These are phyloP conservation scores for Hypomontagnella submonticulosa DNA, from an alignment of 495 filamentous ascomycete genomes.

Conservation along the genomic window DNA sequence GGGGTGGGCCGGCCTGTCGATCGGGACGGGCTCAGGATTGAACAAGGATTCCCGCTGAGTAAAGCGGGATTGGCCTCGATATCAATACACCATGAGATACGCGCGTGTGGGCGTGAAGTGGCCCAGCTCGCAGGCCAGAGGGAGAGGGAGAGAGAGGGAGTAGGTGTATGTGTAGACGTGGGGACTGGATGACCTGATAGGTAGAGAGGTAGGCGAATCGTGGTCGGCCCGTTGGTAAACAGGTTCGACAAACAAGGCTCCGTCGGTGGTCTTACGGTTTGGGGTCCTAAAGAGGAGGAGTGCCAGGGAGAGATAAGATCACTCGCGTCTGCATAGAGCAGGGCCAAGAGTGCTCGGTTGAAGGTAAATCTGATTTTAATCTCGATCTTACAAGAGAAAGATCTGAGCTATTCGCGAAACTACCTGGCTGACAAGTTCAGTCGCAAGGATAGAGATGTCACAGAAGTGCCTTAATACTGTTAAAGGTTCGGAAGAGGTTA, in stretches of 20 bases:
- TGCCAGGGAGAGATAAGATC: conserved; percentile 17
- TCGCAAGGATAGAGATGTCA: conserved; percentile 2
- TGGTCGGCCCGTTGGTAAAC: conserved; percentile 35
- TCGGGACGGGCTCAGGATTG: conserved; percentile 38
- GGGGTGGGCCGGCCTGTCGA: conserved; percentile 43
- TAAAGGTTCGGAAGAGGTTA: conserved; percentile 5
- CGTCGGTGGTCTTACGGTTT: conserved; percentile 36
- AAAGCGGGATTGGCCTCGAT: conserved; percentile 34
- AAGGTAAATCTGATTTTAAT: conserved; percentile 19
- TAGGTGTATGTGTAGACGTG: conserved; percentile 22
- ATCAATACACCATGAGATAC: conserved; percentile 27
- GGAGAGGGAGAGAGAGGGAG: conserved; percentile 17
- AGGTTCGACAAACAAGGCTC: conserved; percentile 37
- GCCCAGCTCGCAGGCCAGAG: conserved; percentile 21
- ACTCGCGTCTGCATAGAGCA: conserved; percentile 34
- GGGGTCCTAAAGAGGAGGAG: conserved; percentile 35
- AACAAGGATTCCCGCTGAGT: conserved; percentile 32
- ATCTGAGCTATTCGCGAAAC: conserved; percentile 16
- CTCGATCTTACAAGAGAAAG: conserved; percentile 29
- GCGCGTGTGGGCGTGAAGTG: conserved; percentile 21
- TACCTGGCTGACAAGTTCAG: conserved; percentile 14
- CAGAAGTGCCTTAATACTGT: conserved; percentile 16
- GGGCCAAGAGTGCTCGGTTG: conserved; percentile 7
- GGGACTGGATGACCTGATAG: conserved; percentile 26
- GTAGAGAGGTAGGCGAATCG: conserved; percentile 27